Conservation (phyloP, 108 stramenopile species). For the Skeletonema menzelii region DNA sequence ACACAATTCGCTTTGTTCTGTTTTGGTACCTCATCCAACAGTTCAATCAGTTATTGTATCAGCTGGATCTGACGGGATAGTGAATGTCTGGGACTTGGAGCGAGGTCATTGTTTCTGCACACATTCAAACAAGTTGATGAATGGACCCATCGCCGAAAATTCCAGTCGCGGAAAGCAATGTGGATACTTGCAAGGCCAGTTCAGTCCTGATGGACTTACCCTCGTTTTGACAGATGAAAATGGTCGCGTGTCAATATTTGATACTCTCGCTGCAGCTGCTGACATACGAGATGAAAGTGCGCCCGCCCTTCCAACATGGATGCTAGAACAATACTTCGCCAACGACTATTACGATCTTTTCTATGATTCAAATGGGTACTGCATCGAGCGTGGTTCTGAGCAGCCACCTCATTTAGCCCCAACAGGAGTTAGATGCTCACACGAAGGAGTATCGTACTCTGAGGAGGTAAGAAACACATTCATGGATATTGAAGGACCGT, state of each 20-base stretch:
- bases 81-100: conserved; percentile 76
- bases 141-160: conserved; percentile 49
- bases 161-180: conserved; percentile 53
- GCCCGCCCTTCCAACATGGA: conserved; percentile 43
- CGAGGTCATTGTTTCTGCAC: conserved; percentile 64
- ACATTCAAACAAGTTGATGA: conserved; percentile 57
- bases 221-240: conserved; percentile 77
- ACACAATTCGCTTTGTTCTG: conserved; percentile 69
- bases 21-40: conserved; percentile 74
- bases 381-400: conserved; percentile 79
- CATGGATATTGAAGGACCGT: conserved; percentile 53
- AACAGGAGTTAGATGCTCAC: conserved; percentile 61
- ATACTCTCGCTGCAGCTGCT: conserved; percentile 35
- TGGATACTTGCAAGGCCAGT: conserved; percentile 77
- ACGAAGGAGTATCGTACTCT: conserved; percentile 58
- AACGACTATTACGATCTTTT: conserved; percentile 88
- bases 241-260: conserved; percentile 71
- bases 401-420: conserved; percentile 86
- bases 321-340: conserved; percentile 87
- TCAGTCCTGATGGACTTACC: conserved; percentile 64
- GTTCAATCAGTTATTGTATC: conserved; percentile 67
- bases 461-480: conserved; percentile 59
- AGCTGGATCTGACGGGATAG: conserved; percentile 70
- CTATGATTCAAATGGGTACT: conserved; percentile 80
- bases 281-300: not conserved